Conservation (phyloP, 1,284 basidiomycete genomes). For the Coniferiporia weirii region DNA sequence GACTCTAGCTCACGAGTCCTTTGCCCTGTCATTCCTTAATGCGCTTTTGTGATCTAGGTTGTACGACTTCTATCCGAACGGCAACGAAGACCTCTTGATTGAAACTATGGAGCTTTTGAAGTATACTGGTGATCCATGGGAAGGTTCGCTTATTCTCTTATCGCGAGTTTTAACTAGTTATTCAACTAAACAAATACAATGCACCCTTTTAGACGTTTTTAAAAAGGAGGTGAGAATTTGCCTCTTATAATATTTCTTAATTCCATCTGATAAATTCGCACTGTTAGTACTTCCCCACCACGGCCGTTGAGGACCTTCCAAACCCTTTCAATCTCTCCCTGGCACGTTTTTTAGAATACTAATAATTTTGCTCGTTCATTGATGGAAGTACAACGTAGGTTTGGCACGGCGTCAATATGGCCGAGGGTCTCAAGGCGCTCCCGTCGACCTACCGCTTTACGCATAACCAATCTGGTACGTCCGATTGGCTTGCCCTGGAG, state of each 20-base stretch:
- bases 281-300: conserved; percentile 38
- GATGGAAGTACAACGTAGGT: conserved; percentile 19
- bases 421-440: conserved; percentile 53
- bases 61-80: conserved; percentile 47
- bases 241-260: conserved; percentile 22
- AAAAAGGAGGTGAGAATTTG: conserved; percentile 22
- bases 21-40: no score
- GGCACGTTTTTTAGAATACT: neutral
- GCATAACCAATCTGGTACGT: conserved; percentile 47
- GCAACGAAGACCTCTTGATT: conserved; percentile 44
- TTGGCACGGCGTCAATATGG: conserved; percentile 58
- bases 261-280: conserved; percentile 25
- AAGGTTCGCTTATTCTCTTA: conserved; percentile 16
- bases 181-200: neutral
- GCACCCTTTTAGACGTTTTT: conserved; percentile 25
- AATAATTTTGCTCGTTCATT: neutral
- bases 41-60: conserved; percentile 32
- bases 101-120: conserved; percentile 53
- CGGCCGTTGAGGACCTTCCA: conserved; percentile 28
- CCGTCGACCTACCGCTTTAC: conserved; percentile 53
- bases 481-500: neutral
- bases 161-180: neutral
- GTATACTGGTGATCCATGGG: conserved; percentile 50
- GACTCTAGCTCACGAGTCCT: no score
- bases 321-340: conserved; percentile 27